Base-by-base conservation (phyloP, 2,329 filamentous ascomycete species). In the Fusarium proliferatum region DNA sequence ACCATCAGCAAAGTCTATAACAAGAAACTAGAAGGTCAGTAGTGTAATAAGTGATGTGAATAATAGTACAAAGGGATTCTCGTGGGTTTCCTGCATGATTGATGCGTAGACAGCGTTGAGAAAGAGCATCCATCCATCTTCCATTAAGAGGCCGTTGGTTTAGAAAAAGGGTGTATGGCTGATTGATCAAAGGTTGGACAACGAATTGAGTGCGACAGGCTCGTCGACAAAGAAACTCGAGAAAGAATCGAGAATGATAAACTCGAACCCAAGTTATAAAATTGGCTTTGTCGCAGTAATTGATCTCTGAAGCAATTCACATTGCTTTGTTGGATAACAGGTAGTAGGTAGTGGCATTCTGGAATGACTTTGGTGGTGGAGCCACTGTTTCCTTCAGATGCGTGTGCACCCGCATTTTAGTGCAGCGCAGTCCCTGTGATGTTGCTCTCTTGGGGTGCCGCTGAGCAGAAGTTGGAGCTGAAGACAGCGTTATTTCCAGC, bases 1-100 rank as follows among this genome's bases (percentile, higher is more conserved):
- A 71, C 36, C 49, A 78, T 78, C 77, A 78, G 77, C 64, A 71
- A 78, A 48, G 61, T 70, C 69, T 72, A 69, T 38, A 48, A 45
- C 16, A 49, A 42, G 38, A 59, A 46, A 46, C 41, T 30, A 36
- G 17, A 41, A 66, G 26, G 43, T 39, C 16, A 43, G 52, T 36
- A 42, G 30, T 28, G 41, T 48, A 34, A 41, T 26, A 21, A 36
- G 46, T 65, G 64, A 49, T 41, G 36, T n/a, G 45, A 30, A 66
- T 23, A 39, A 26, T 23, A 33, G 21, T 28, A 33, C 39, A 28
- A 45, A 46, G 57, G 19, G n/a, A 34, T 42, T 55, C 51, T 13
- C 51, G 23, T 41, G 10, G 10, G 7, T n/a, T 21, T n/a, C 61
- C 52, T 51, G 23, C 12, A 42, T 30, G 33, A 57, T 66, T 63